Percentiles rank a stretch among this genome's conserved stretches.
phyloP scores from a whole-genome alignment of 1,139 yeast genomes.

The Pichia sp. region DNA sequence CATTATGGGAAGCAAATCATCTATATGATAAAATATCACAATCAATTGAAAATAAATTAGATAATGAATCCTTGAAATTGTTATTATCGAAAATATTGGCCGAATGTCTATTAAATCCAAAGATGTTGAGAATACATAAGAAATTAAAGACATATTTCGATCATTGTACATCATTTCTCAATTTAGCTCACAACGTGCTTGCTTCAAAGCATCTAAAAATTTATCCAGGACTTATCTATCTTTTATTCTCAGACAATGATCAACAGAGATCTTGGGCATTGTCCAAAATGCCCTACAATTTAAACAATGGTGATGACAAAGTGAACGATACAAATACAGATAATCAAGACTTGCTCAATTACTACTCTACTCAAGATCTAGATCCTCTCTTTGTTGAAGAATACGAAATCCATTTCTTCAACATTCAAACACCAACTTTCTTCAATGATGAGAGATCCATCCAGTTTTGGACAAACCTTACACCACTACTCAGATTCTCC shows the following conservation, averaged over 20 bases:
- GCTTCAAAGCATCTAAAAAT: constrained; percentile 15
- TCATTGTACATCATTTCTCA: constrained; percentile 13
- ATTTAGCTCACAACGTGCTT: constrained; percentile 10
- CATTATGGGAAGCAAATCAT: constrained; percentile 46
- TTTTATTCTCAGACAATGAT: constrained; percentile 46
- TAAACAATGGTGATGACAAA: background rate
- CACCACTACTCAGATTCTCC: constrained; percentile 35
- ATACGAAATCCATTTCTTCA: constrained; percentile 41
- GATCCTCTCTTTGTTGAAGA: constrained; percentile 43
- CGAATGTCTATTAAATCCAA: constrained; percentile 48
- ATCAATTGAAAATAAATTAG: constrained; percentile 24
- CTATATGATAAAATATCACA: constrained; percentile 17
- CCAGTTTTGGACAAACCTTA: constrained; percentile 47
- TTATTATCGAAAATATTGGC: constrained; percentile 27
- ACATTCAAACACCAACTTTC: constrained; percentile 44
- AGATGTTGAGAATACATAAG: constrained; percentile 33
- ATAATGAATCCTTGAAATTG: constrained; percentile 17
- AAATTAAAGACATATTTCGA: constrained; percentile 24
- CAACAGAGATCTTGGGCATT: constrained; percentile 43
- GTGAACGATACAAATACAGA: background rate
- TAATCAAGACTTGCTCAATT: constrained; percentile 5
- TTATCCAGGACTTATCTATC: constrained; percentile 45
- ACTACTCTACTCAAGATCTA: constrained; percentile 21
- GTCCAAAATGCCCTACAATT: constrained; percentile 24
- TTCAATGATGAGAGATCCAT: constrained; percentile 39